Conservation (phyloP, 305 asterid species). For the Salvia sclarea region DNA sequence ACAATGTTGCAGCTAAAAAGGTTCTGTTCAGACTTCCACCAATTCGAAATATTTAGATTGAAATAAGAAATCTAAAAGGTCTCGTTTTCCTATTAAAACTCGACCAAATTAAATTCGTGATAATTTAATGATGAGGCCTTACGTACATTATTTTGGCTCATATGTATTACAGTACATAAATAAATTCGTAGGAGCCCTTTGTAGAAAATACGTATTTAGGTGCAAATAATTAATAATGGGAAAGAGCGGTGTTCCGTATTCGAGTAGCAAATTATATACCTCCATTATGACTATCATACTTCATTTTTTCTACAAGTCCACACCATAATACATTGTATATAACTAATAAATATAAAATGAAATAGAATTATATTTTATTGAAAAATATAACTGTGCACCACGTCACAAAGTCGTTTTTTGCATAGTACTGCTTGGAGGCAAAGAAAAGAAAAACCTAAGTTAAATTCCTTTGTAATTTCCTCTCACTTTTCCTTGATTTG, state of each 20-base stretch:
- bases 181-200: no score
- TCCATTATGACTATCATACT: no score
- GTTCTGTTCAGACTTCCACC: background rate
- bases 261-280: background rate
- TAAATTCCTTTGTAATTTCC: conserved; percentile 30
- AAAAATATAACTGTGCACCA: conserved; percentile 29
- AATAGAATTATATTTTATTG: background rate
- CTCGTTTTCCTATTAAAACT: no score
- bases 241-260: background rate
- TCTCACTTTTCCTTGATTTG: background rate
- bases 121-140: no score
- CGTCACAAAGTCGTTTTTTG: conserved; percentile 25
- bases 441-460: conserved; percentile 25
- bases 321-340: background rate
- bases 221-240: background rate
- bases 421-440: conserved; percentile 29
- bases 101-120: no score
- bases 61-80: no score
- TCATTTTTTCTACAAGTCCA: no score
- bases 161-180: no score
- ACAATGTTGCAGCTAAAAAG: background rate
- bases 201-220: background rate
- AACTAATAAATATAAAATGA: background rate
- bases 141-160: no score
- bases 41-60: background rate